Base-by-base conservation (phyloP, 345 rosid genomes). In the Dovyalis caffra region DNA sequence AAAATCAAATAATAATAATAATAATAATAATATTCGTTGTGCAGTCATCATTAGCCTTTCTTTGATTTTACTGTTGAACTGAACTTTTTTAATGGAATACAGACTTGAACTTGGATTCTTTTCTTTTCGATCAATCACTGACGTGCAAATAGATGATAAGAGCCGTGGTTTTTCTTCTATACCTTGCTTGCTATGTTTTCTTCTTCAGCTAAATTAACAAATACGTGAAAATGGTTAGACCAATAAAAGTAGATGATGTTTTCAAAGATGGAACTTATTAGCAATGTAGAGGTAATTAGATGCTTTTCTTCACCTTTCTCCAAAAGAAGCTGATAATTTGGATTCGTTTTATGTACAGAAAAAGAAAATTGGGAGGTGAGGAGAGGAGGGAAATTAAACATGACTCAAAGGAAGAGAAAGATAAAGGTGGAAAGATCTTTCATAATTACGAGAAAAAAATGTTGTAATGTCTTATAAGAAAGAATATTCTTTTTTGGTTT, bases 281-380 rank as follows among this genome's bases (percentile, higher is more conserved):
- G 51, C 51, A 45, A 15, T 15, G 8, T 7, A 35, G 0, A 45
- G 20, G 0, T 15, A 45, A 45, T 4, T 15, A 0, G 21, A 15
- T 45, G 51, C 51, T 5, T 29, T 38, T 26, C 51, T 43, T 67
- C 28, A 5, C 9, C 5, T 31, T 18, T 66, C 8, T 11, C 12
- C 31, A 3, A 62, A 20, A 32, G 8, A 16, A 49, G 49, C 31
- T 31, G 34, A 25, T 66, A 15, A 21, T 35, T n/a, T 38, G 61
- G 35, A 49, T 3, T 49, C 33, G 12, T 65, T 56, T 43, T 12
- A 72, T 72, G 64, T 35, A 66, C 77, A 74, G 70, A 65, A 53
- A 21, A 53, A 74, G 71, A 15, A 10, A n/a, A 53, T 26, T 18
- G 53, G 43, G n/a, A 10, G 16, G 1, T 1, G 37, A 12, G 10